Base-by-base conservation (phyloP, 257 asterid genomes). In the Solanum microdontum region DNA sequence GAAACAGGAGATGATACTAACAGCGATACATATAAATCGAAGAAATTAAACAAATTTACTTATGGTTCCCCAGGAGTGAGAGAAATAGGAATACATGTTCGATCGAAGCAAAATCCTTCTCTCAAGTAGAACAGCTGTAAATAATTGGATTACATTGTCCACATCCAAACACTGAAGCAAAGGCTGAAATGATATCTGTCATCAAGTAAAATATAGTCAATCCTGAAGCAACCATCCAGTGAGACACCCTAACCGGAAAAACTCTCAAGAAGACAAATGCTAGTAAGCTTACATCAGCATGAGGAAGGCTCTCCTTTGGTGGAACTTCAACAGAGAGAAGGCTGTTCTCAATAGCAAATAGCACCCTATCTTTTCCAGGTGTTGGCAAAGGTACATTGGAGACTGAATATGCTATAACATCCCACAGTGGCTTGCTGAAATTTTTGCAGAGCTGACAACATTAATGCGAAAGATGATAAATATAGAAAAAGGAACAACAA, bases 401-500 rank as follows among this genome's bases (percentile, higher is more conserved):
- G 39, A 97, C 94, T 75, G 95, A 32, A 92, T 87, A 88, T 83
- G 98, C 95, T 77, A 97, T 90, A 85, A 94, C 92, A 72, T 97
- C 98, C 99, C 99, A 97, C 84, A 97, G 90, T 45, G 97, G 99
- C 93, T 93, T 93, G 95, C 99, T 97, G 97, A 93, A 97, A 94
- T 92, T 40, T 85, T 83, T 87, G 90, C 86, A 88, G 89, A 85
- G 73, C 86, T 80, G 86, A 91, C 89, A 87, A 91, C 88, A 87
- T 85, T 88, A 89, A 66, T 58, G 80, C 73, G 88, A 58, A 51
- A 36, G 86, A 84, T 36, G 86, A 84, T 74, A 36, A 86, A 83
- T 64, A 2, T 36, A 48, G 33, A 80, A 17, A 45, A 48, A 11
- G 83, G 60, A 28, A 7, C 14, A 19, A 73, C 7, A 19, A 33